A percentile compares a stretch with the other conserved stretches of the same genome.
Evolutionary conservation across 2,329 filamentous ascomycete species (phyloP).

Genomic region (Orbilia brochopaga): DNA sequence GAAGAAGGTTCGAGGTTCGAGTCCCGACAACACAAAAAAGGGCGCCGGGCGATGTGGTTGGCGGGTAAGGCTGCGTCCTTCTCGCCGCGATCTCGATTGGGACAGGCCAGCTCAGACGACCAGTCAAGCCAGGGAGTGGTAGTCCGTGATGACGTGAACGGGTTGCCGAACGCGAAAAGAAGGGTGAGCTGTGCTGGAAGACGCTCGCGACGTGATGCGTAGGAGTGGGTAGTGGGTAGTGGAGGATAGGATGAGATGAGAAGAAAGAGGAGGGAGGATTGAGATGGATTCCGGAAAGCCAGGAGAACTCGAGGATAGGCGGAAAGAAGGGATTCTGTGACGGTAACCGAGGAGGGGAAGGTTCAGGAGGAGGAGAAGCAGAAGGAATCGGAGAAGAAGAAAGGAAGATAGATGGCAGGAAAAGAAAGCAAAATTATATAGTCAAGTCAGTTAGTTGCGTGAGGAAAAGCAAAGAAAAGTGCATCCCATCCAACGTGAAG

Average conservation of each 20-base stretch:
- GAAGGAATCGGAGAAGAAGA: conserved; percentile 42
- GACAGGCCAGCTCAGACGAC: conserved; percentile 35
- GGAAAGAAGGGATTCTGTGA: conserved; percentile 43
- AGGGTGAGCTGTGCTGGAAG: conserved; percentile 25
- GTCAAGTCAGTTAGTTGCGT: conserved; percentile 29
- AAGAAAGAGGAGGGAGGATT: too few relatives aligned
- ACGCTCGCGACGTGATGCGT: conserved; percentile 33
- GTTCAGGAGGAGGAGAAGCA: conserved; percentile 23
- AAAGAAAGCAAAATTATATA: conserved; percentile 52
- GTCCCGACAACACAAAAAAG: conserved; percentile 36
- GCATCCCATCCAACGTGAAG: conserved; percentile 11
- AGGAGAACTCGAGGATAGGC: conserved; percentile 23
- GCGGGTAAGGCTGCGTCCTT: conserved; percentile 49
- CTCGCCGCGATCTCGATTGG: conserved; percentile 49
- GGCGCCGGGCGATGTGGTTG: conserved; percentile 43
- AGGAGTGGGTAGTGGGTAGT: conserved; percentile 7
- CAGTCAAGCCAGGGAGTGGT: conserved; percentile 29
- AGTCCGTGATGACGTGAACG: conserved; percentile 49
- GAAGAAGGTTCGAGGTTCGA: conserved; percentile 1
- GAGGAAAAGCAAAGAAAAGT: conserved; percentile 46
- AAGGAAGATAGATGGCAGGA: conserved; percentile 50
- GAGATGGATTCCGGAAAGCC: conserved; percentile 23
- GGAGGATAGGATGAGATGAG: too few relatives aligned
- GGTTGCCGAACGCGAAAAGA: conserved; percentile 31
- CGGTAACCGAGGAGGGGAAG: conserved; percentile 32